Evolutionary conservation across 2,329 filamentous ascomycete genomes (phyloP).

Genomic region (Sporothrix luriei): DNA sequence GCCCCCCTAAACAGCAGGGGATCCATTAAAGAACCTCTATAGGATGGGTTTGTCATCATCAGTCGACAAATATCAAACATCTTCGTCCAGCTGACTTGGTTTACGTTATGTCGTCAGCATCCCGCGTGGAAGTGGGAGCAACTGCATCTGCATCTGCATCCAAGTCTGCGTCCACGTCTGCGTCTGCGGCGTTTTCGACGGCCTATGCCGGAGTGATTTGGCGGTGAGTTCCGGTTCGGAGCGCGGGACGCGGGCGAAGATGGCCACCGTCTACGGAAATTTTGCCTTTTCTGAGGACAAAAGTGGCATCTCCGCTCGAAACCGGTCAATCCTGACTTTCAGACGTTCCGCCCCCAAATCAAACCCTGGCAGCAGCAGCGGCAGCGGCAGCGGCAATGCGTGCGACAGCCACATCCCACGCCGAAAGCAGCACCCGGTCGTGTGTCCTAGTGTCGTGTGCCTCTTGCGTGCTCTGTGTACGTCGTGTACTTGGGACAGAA

Average conservation of each 20-base stretch:
- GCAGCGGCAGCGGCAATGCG: neutral
- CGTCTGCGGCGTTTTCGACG: conserved; percentile 1
- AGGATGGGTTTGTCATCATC: neutral
- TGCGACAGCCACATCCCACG: neutral
- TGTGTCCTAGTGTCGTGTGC: conserved; percentile 20
- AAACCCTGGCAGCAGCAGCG: neutral
- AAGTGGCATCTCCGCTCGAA: conserved; percentile 7
- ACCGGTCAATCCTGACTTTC: neutral
- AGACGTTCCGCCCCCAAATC: conserved; percentile 6
- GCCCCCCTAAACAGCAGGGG: neutral
- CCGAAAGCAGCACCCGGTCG: neutral
- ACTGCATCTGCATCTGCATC: too few species aligned
- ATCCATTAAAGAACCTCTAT: too few species aligned
- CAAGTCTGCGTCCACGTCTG: neutral
- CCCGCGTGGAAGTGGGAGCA: neutral
- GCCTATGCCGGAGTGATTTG: conserved; percentile 4
- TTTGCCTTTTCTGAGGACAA: neutral
- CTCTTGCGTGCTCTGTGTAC: too few species aligned
- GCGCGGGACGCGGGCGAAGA: neutral
- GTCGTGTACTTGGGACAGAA: neutral
- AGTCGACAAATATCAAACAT: neutral
- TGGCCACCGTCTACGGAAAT: neutral
- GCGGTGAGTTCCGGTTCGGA: conserved; percentile 18
- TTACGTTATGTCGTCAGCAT: conserved; percentile 1
- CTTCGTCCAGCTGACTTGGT: neutral